phyloP scores from a whole-genome alignment of 805 yeast species.

The Saccharomycopsis oosterbeekiorum region DNA sequence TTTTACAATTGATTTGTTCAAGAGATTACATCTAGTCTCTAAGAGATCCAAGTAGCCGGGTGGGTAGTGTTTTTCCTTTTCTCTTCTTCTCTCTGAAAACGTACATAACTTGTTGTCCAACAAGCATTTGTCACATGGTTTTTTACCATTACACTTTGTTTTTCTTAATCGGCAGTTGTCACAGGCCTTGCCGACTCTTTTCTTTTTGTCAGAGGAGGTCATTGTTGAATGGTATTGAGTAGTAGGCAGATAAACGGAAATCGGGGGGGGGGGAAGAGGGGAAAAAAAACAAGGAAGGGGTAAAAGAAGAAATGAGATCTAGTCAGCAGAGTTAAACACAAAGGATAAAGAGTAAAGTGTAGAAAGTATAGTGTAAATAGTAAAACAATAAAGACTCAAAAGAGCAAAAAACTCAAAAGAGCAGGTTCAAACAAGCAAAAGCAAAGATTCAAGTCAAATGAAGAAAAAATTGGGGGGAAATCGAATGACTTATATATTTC shows the following conservation, averaged over 20 bases:
- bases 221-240: not conserved
- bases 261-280: not conserved
- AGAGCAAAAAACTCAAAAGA: not conserved
- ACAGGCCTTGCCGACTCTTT: slow-evolving; percentile 56
- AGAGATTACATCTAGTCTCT: slow-evolving; percentile 45
- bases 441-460: not conserved
- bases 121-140: slow-evolving; percentile 48
- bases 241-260: not conserved
- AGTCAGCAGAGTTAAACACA: not conserved
- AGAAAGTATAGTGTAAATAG: not conserved
- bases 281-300: not conserved
- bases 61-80: slow-evolving; percentile 47
- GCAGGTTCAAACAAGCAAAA: not conserved
- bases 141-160: slow-evolving; percentile 54
- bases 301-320: not conserved
- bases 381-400: not conserved
- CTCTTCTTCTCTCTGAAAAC: slow-evolving; percentile 44
- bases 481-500: not conserved
- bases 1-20: slow-evolving; percentile 35
- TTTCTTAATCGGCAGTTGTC: slow-evolving; percentile 54
- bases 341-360: not conserved
- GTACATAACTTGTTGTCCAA: slow-evolving; percentile 50
- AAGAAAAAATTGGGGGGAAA: not conserved
- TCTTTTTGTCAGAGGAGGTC: slow-evolving; percentile 26
- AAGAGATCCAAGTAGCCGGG: slow-evolving; percentile 53